A percentile compares a stretch with the other conserved stretches of the same genome.
Conservation (phyloP, 768 basidiomycete genomes). For the Agrocybe pediades region DNA sequence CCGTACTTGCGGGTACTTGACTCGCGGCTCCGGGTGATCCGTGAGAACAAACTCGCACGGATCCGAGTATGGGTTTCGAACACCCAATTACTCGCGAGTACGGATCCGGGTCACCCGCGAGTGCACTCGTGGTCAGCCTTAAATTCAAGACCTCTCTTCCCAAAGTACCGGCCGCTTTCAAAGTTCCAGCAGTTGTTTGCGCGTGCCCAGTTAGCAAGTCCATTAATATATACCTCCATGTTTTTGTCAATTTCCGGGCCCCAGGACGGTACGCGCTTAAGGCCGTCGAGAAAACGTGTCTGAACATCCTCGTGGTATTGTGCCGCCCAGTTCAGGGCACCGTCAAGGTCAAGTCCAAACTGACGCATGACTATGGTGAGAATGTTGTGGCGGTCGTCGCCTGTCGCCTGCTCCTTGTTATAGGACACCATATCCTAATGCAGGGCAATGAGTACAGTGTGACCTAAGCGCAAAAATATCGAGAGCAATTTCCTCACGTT, state of each 20-base stretch:
- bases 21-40: no score
- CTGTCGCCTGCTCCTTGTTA: constrained; percentile 28
- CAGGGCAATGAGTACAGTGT: no score
- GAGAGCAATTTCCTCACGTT: no score
- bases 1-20: no score
- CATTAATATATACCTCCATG: constrained; percentile 42
- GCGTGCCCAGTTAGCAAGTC: constrained; percentile 53
- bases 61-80: no score
- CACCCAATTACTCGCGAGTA: no score
- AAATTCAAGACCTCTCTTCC: constrained; percentile 30
- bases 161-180: constrained; percentile 44
- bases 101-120: no score
- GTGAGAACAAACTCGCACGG: no score
- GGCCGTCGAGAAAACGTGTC: constrained; percentile 36
- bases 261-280: constrained; percentile 40
- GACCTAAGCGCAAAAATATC: no score
- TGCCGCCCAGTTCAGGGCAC: constrained; percentile 39
- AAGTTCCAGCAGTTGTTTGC: constrained; percentile 56
- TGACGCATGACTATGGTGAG: constrained; percentile 55
- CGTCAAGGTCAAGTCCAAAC: constrained; percentile 34
- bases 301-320: constrained; percentile 35
- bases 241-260: constrained; percentile 41
- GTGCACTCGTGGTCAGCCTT: no score
- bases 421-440: constrained; percentile 27
- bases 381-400: constrained; percentile 42